Conservation (phyloP, 345 rosid species). For the Corchorus capsularis region DNA sequence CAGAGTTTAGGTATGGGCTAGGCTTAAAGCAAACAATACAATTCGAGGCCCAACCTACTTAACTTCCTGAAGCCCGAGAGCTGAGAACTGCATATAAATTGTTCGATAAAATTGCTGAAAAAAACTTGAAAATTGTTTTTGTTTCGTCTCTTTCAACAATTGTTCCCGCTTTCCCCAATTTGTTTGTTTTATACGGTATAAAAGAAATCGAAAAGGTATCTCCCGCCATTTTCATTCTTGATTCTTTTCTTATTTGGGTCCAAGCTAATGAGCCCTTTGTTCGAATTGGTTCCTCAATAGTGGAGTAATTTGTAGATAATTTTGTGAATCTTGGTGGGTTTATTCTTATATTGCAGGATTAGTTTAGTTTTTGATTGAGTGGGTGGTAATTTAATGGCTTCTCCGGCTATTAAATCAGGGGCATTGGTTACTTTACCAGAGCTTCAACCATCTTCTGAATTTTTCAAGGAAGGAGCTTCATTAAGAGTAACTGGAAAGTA, state of each 20-base stretch:
- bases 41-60: not conserved
- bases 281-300: not conserved
- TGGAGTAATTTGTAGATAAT: not conserved
- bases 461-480: conserved; percentile 60
- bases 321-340: not conserved
- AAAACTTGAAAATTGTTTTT: not conserved
- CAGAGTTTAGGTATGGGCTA: not conserved
- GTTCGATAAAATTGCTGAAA: not conserved
- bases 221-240: not conserved
- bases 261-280: too few relatives aligned
- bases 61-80: too few relatives aligned
- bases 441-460: conserved; percentile 54
- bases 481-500: conserved; percentile 71
- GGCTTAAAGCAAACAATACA: not conserved
- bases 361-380: not conserved
- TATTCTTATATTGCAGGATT: conserved; percentile 2
- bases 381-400: conserved; percentile 37
- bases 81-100: not conserved
- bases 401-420: conserved; percentile 44
- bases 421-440: conserved; percentile 53
- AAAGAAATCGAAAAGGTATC: too few relatives aligned
- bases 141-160: not conserved
- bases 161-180: not conserved
- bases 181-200: not conserved
- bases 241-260: too few relatives aligned